Base-by-base conservation (phyloP, 768 basidiomycete species). In the Wakefieldia striispora region DNA sequence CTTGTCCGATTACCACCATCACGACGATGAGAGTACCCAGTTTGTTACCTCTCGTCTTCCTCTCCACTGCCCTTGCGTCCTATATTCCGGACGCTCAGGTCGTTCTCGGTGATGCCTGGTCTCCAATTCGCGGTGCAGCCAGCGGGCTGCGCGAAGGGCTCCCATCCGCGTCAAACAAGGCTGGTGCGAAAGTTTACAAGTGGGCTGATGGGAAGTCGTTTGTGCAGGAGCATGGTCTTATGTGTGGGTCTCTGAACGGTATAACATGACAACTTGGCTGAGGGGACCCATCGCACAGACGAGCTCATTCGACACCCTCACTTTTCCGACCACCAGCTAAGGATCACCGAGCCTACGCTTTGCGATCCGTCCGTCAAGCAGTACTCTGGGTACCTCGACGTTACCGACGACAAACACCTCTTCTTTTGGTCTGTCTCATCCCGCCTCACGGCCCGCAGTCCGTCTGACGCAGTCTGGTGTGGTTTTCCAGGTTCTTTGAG, bases 371-470 rank as follows among this genome's bases (percentile, higher is more conserved):
- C 77, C n/a, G 89, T 92, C 27, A 65, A 69, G 47, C 86, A 89
- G 61, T 81, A 86, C 54, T 87, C 86, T 29, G 91, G 91, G 24
- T 94, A 92, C 66, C 76, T 95, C 27, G 91, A 93, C 62, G 79
- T 91, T 47, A 80, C 81, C 0, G 80, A 88, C 9, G 81, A 83
- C 58, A 87, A 86, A 57, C 90, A 93, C 59, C 73, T 93, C 20
- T 94, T 93, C 78, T 92, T 91, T 74, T 93, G 90, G 90, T 86
- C 58, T 58, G 75, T 66, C 36, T 27, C 50, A 21, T 26, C 14
- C 29, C 23, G 5, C 5, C 29, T 0, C 7, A 45, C 35, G 13
- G 29, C 36, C 42, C 5, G 26, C 26, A 17, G 49, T 42, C 38
- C 1, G 19, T 43, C 40, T 49, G 19, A 45, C n/a, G 12, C 20